Evolutionary conservation across 2,329 filamentous ascomycete genomes (phyloP), one percentile per base, ranked within the genome.

Genomic region (Sporothrix inflata): DNA sequence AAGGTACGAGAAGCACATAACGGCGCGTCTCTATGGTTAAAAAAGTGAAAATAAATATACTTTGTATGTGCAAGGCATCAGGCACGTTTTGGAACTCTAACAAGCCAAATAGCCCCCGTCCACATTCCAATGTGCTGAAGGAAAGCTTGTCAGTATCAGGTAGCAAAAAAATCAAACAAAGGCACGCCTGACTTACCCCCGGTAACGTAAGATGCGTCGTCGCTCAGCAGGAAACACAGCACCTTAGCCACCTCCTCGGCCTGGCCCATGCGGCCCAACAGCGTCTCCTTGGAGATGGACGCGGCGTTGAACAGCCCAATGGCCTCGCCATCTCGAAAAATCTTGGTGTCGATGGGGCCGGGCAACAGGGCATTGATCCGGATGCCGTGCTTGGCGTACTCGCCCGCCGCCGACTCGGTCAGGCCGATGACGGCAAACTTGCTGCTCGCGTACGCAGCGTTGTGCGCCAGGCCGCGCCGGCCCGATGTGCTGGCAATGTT

Each of bases 401-500:
- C 73, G 21, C 38, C 27, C 11, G 69, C 71, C 2, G 67, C 73
- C n/a, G 63, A 73, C 69, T 69, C 51, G 8, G 71, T 71, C 47
- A 74, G 38, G 9, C 73, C 73, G 27, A 74, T 69, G 12, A 73
- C 73, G 16, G 63, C 73, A 47, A 71, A 72, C 57, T 74, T 74
- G 61, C 45, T 61, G 6, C 69, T 69, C 19, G 63, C 69, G 66
- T 74, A 74, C 16, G 77, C 76, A 0, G 74, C 75, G 30, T 73
- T 74, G 42, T 74, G 75, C 0, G 75, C 75, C 19, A 76, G 78
- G 2, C 81, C 82, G n/a, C 72, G 75, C 1, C 82, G 40, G 0
- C 83, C 83, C 21, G 80, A 79, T 24, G 82, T 79, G 73, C 80
- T 82, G 14, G 81, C 74, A 19, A 81, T 80, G 76, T 82, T 84